phyloP scores from a whole-genome alignment of 2,329 filamentous ascomycete genomes.

The Didymella keratinophila region DNA sequence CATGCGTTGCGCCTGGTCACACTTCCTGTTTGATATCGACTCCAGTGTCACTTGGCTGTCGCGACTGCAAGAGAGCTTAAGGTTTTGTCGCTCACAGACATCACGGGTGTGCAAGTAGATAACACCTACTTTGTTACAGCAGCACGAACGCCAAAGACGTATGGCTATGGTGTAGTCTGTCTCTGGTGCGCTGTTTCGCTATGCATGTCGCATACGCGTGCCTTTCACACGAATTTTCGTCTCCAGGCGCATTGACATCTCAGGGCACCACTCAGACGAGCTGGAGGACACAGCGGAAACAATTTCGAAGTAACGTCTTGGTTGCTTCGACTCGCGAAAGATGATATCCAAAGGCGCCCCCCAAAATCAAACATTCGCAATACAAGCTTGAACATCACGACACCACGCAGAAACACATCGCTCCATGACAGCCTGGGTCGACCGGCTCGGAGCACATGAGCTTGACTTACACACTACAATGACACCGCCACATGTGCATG shows the following conservation, averaged over 20 bases:
- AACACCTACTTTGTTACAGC: background rate
- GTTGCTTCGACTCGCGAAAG: background rate
- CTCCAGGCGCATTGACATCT: background rate
- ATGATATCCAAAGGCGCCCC: no score
- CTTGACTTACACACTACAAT: background rate
- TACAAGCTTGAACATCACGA: background rate
- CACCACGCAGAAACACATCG: background rate
- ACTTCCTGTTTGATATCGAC: constrained; percentile 3
- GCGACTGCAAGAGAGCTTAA: background rate
- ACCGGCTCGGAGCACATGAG: background rate
- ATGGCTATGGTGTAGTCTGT: background rate
- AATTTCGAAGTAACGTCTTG: constrained; percentile 6
- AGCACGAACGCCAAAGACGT: background rate
- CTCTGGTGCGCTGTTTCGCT: background rate
- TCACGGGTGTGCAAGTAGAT: background rate
- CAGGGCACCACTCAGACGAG: constrained; percentile 1
- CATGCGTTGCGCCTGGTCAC: background rate
- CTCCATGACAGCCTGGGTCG: background rate
- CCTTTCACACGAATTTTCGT: background rate
- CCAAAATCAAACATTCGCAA: no score
- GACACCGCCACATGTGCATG: constrained; percentile 11
- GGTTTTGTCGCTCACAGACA: background rate
- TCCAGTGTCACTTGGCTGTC: background rate
- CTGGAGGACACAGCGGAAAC: background rate
- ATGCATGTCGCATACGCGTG: background rate